These are phyloP conservation scores for Gastrolobium villosum DNA, from an alignment of 306 rosid species.

Conservation along the genomic window DNA sequence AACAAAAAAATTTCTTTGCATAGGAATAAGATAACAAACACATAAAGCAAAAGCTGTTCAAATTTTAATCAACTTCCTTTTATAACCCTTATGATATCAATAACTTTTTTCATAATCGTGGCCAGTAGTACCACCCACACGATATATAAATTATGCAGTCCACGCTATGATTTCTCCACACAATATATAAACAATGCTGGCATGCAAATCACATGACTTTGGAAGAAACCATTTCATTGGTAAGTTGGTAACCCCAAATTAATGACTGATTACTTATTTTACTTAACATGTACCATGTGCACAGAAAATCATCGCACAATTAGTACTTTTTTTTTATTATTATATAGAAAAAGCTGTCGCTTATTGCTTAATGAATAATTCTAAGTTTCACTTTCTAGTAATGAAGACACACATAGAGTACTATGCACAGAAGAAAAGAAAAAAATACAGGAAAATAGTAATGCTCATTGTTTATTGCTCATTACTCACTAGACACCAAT, in stretches of 20 bases:
- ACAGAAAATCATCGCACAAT: not conserved
- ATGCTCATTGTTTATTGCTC: not conserved
- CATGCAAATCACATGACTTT: conserved; percentile 40
- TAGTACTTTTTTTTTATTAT: not conserved
- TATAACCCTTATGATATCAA: conserved; percentile 34
- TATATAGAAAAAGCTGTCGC: not conserved
- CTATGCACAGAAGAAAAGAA: conserved; percentile 16
- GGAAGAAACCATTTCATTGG: conserved; percentile 1
- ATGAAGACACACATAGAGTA: conserved; percentile 10
- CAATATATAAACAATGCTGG: conserved; percentile 25
- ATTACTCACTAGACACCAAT: not conserved
- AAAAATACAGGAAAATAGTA: conserved; percentile 30
- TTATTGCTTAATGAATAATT: conserved; percentile 10
- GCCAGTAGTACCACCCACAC: conserved; percentile 41
- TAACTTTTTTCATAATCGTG: conserved; percentile 44
- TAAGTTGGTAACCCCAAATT: conserved; percentile 28
- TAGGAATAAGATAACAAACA: conserved; percentile 34
- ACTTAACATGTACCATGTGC: conserved; percentile 33
- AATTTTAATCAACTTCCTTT: conserved; percentile 47
- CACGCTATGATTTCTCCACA: conserved; percentile 37
- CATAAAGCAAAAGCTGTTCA: conserved; percentile 47
- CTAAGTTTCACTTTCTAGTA: conserved; percentile 9
- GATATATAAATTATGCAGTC: conserved; percentile 6
- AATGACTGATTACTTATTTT: conserved; percentile 1
- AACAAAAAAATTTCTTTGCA: not conserved